A percentile compares a stretch with the other conserved stretches of the same genome.
Evolutionary conservation across 805 yeast species (phyloP).

Genomic region (Wickerhamomyces canadensis): DNA sequence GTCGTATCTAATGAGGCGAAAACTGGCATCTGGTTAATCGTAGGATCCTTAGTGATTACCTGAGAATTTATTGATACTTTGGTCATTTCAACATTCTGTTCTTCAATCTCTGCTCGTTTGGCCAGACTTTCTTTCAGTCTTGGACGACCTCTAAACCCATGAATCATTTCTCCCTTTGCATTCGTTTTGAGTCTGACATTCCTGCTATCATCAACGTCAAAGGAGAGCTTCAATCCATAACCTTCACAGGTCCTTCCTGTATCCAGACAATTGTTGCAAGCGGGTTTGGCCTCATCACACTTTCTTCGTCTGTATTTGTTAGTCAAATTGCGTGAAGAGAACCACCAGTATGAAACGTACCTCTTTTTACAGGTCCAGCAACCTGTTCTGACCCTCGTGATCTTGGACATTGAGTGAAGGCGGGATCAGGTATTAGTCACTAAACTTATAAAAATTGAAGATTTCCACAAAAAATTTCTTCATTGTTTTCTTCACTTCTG

Average conservation of each 20-base stretch:
- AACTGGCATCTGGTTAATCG: background rate
- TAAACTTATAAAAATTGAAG: too few species aligned
- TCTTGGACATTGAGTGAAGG: slow-evolving; percentile 31
- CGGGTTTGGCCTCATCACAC: slow-evolving; percentile 52
- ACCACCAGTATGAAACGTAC: too few species aligned
- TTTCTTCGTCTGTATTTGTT: slow-evolving; percentile 37
- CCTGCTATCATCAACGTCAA: slow-evolving; percentile 45
- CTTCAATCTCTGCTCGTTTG: slow-evolving; percentile 12
- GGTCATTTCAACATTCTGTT: background rate
- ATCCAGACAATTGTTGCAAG: slow-evolving; percentile 41
- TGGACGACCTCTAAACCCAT: slow-evolving; percentile 41
- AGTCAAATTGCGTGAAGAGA: too few species aligned
- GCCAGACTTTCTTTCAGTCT: slow-evolving; percentile 30
- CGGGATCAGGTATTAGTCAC: too few species aligned
- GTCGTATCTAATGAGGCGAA: background rate
- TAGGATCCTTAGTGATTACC: background rate
- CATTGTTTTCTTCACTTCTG: too few species aligned
- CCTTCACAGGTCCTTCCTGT: slow-evolving; percentile 45
- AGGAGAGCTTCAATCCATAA: slow-evolving; percentile 41
- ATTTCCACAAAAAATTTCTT: too few species aligned
- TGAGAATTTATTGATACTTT: background rate
- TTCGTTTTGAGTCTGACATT: slow-evolving; percentile 21
- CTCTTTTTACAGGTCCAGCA: slow-evolving; percentile 53
- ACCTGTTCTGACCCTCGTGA: slow-evolving; percentile 48
- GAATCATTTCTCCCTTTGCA: slow-evolving; percentile 31